Evolutionary conservation across 768 basidiomycete genomes (phyloP).

Genomic region (Sarcodon sp.): DNA sequence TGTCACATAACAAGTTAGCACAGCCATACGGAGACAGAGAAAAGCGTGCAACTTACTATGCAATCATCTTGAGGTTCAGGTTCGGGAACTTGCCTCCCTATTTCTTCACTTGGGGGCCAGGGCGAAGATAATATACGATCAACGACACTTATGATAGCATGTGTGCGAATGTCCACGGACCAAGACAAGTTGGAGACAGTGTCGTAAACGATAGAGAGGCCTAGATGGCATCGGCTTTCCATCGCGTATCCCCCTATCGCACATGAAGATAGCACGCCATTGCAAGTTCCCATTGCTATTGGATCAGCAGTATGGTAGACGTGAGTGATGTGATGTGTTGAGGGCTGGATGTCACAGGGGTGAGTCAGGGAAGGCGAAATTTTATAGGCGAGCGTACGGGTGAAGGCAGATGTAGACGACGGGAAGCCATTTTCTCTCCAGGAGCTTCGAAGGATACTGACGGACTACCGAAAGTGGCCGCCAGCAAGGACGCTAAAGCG

Average conservation of each 20-base stretch:
- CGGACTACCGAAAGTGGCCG: conserved; percentile 84
- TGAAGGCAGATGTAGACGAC: conserved; percentile 74
- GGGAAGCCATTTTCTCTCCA: conserved; percentile 38
- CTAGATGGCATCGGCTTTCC: conserved; percentile 80
- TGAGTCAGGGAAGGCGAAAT: not conserved
- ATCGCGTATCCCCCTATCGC: conserved; percentile 78
- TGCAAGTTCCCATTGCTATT: conserved; percentile 78
- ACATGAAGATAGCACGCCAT: conserved; percentile 64
- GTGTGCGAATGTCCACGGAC: conserved; percentile 63
- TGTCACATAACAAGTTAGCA: not conserved
- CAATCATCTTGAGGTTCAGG: conserved; percentile 45
- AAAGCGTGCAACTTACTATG: conserved; percentile 28
- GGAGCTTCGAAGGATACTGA: conserved; percentile 88
- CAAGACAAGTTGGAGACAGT: conserved; percentile 74
- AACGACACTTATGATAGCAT: conserved; percentile 57
- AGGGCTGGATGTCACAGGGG: conserved; percentile 30
- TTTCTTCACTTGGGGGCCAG: conserved; percentile 26
- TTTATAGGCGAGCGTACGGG: conserved; percentile 39
- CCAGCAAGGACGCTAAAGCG: conserved; percentile 70
- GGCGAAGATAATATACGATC: conserved; percentile 46
- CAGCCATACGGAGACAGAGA: not conserved
- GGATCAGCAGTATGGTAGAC: conserved; percentile 93
- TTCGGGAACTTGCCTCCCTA: conserved; percentile 29
- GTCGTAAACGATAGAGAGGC: conserved; percentile 74
- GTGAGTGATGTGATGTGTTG: conserved; percentile 68